Conservation (phyloP, 805 yeast genomes). For the Yarrowia divulgata region DNA sequence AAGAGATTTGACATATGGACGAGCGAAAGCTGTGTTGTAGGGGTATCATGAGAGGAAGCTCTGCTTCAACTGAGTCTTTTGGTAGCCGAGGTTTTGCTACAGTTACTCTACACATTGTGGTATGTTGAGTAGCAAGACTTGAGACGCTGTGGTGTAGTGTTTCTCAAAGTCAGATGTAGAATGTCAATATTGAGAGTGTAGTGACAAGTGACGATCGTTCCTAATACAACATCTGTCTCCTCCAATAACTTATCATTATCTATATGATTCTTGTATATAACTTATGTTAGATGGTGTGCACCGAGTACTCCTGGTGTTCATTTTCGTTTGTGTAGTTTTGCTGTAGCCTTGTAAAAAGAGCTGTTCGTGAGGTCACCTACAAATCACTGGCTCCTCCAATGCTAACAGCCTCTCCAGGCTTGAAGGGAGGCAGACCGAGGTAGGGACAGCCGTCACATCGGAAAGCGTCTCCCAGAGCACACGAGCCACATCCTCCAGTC, state of each 20-base stretch:
- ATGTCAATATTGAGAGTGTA: no score
- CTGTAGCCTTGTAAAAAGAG: not conserved
- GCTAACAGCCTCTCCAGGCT: slow-evolving; percentile 91
- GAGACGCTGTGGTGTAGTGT: no score
- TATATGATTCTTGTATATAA: slow-evolving; percentile 9
- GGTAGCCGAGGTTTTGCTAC: no score
- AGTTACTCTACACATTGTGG: no score
- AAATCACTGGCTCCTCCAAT: slow-evolving; percentile 55
- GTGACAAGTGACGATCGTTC: no score
- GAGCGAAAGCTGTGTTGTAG: no score
- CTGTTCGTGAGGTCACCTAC: not conserved
- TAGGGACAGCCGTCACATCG: slow-evolving; percentile 98
- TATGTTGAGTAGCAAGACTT: no score
- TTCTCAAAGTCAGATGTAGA: no score
- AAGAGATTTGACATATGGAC: not conserved
- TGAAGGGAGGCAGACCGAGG: slow-evolving; percentile 96
- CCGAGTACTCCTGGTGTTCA: not conserved
- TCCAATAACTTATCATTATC: slow-evolving; percentile 14
- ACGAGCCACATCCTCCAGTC: slow-evolving; percentile 96
- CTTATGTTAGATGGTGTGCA: slow-evolving; percentile 26
- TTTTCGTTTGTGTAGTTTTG: not conserved
- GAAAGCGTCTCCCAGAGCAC: slow-evolving; percentile 97
- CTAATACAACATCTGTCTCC: not conserved
- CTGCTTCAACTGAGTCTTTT: no score
- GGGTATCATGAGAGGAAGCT: no score